Conservation (phyloP, 345 rosid genomes). For the Lumnitzera littorea region DNA sequence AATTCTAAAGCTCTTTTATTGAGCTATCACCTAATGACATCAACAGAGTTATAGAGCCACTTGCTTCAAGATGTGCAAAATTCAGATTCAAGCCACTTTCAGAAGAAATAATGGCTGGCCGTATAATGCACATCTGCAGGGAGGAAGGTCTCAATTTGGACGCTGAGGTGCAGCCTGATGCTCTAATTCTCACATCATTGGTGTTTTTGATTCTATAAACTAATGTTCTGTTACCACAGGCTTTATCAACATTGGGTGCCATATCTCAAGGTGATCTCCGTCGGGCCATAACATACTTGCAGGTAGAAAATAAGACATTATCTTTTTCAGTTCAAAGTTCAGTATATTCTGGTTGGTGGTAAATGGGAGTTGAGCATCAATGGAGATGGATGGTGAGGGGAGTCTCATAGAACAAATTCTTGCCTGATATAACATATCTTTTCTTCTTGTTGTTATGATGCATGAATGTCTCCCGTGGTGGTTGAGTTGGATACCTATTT, state of each 20-base stretch:
- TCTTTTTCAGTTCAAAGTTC: neutral
- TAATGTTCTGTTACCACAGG: conserved; percentile 31
- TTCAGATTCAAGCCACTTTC: conserved; percentile 97
- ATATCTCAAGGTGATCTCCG: conserved; percentile 98
- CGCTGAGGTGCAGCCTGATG: conserved; percentile 45
- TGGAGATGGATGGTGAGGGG: too few relatives aligned
- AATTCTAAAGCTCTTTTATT: too few relatives aligned
- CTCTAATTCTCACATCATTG: neutral
- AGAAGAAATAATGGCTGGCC: conserved; percentile 81
- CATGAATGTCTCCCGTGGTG: too few relatives aligned
- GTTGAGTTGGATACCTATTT: too few relatives aligned
- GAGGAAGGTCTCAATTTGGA: conserved; percentile 79
- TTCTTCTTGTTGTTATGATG: too few relatives aligned
- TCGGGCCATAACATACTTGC: conserved; percentile 91
- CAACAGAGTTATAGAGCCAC: conserved; percentile 90
- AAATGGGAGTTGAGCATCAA: too few relatives aligned
- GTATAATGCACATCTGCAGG: conserved; percentile 70
- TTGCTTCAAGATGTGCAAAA: conserved; percentile 99
- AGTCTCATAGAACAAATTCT: too few relatives aligned
- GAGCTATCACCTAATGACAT: neutral
- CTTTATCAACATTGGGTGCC: conserved; percentile 75
- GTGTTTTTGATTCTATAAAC: neutral
- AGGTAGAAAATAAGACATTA: conserved; percentile 34
- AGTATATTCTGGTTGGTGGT: neutral
- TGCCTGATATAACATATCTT: too few relatives aligned